These are phyloP conservation scores for Protoeuglena noctilucae DNA, from an alignment of 139 green algal species.

Conservation along the genomic window DNA sequence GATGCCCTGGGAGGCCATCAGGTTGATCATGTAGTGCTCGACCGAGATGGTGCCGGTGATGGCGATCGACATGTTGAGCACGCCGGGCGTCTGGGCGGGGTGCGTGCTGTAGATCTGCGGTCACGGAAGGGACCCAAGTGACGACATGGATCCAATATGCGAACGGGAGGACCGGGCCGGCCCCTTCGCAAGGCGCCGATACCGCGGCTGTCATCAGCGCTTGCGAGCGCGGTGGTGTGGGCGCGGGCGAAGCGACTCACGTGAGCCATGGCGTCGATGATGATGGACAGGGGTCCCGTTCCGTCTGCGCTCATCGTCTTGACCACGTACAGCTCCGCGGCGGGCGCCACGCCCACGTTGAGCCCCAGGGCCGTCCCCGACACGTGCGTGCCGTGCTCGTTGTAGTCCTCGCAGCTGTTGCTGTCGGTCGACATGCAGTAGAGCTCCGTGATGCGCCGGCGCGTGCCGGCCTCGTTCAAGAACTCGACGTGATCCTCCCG, in stretches of 20 bases:
- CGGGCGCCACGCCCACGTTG: slow-evolving; percentile 48
- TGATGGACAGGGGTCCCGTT: no score
- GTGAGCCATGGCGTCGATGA: slow-evolving; percentile 34
- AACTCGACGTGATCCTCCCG: slow-evolving; percentile 45
- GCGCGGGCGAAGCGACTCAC: no score
- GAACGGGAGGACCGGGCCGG: no score
- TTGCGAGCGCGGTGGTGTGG: no score
- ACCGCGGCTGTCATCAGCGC: no score
- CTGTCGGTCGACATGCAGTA: slow-evolving; percentile 42
- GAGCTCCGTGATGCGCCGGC: no score
- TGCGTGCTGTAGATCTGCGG: not conserved
- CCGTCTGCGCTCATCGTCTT: slow-evolving; percentile 48
- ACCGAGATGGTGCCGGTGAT: not conserved
- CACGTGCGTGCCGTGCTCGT: slow-evolving; percentile 62
- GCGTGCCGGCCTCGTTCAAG: no score
- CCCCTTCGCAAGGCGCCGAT: no score
- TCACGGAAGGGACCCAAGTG: no score
- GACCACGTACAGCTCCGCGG: slow-evolving; percentile 37
- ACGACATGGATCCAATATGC: no score
- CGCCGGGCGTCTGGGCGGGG: not conserved
- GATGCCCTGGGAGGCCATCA: not conserved
- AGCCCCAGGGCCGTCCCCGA: slow-evolving; percentile 37
- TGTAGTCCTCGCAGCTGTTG: slow-evolving; percentile 34
- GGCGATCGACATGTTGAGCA: slow-evolving; percentile 5
- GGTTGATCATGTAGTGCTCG: slow-evolving; percentile 1